Base-by-base conservation (phyloP, 768 basidiomycete species). In the Tubosaeta sp. region DNA sequence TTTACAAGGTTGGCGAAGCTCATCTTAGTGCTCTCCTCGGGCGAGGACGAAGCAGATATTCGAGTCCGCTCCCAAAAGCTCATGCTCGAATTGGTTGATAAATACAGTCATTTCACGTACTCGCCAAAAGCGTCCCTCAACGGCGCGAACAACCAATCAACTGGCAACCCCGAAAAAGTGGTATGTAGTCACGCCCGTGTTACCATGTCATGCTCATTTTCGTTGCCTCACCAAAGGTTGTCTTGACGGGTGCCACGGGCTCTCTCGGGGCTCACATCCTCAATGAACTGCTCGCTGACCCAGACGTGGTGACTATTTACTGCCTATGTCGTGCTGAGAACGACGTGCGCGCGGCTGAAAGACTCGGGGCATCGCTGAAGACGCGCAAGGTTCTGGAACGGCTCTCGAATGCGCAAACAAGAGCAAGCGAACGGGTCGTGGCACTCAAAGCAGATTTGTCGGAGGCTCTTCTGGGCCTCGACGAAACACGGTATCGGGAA, bases 261-360 rank as follows among this genome's bases (percentile, higher is more conserved):
- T 79, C 77, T 2, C 72, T 81, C 3, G 82, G 82, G 9, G 79
- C 79, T 2, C 74, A 80, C 51, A 71, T 81, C 12, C 72, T 83
- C n/a, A 66, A 71, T 32, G 71, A 76, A 44, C 67, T 82, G 2
- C 65, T 76, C 4, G 58, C 64, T 6, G 66, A 66, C 6, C 55
- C 70, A 0, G 48, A 61, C 1, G 76, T 82, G 32, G 56, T 56
- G 34, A 72, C 68, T 10, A 73, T 83, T 29, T 73, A 79, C 53
- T 79, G 77, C 61, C 69, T 82, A 3, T 79, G 75, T 29, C 74
- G 82, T 50, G 80, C 79, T 22, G 66, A 69, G 37, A 67, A 71
- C 11, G 73, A 82, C 55, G 63, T 51, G 6, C 73, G 79, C 10
- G 77, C 81, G 1, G 57, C 64, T 2, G 50, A 54, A 3, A 74